Evolutionary conservation across 1,284 basidiomycete genomes (phyloP).

Genomic region (Cryptococcus wingfieldii): DNA sequence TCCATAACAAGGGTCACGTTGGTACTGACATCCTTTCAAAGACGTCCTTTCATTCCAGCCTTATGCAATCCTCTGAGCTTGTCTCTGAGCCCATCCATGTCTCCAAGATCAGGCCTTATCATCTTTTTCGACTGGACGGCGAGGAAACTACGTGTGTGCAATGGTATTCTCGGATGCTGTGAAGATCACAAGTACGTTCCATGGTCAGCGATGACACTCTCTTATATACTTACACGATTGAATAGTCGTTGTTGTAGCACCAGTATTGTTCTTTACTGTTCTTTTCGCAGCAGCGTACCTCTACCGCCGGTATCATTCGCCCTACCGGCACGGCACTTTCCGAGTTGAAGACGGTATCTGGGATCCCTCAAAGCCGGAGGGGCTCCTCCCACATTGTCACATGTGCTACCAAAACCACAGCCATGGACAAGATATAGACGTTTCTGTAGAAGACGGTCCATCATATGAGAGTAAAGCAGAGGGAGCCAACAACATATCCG

Average conservation of each 20-base stretch:
- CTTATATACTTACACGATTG: not conserved
- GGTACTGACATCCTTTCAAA: too few species aligned
- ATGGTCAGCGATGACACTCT: not conserved
- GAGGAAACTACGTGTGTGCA: too few species aligned
- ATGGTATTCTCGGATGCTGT: not conserved
- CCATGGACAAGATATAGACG: not conserved
- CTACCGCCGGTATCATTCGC: conserved; percentile 1
- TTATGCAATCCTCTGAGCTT: too few species aligned
- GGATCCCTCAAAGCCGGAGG: not conserved
- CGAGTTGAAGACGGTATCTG: not conserved
- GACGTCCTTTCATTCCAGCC: too few species aligned
- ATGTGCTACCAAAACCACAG: not conserved
- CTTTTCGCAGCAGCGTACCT: conserved; percentile 6
- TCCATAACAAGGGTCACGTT: too few species aligned
- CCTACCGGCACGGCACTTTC: not conserved
- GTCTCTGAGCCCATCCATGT: too few species aligned
- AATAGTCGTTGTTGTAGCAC: conserved; percentile 12
- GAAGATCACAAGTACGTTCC: not conserved
- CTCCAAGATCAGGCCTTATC: too few species aligned
- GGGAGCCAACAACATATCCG: not conserved
- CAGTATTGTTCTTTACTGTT: conserved; percentile 9
- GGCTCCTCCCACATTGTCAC: not conserved
- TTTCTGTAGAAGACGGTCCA: not conserved
- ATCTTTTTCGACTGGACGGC: too few species aligned
- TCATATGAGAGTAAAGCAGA: too few species aligned